Conservation (phyloP, 2,329 filamentous ascomycete species). For the Pezicula carpinea region DNA sequence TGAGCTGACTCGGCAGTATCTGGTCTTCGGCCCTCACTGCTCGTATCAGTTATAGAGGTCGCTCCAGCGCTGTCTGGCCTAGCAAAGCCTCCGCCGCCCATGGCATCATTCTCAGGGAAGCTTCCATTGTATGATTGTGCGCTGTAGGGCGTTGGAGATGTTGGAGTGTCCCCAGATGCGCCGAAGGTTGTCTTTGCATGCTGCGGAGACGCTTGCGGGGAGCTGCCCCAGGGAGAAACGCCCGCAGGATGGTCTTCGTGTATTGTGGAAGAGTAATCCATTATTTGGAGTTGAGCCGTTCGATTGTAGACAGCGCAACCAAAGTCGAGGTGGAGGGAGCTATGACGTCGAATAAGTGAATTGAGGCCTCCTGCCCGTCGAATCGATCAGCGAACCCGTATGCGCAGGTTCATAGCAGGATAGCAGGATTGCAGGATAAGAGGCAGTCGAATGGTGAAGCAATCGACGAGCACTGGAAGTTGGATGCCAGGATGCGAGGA, state of each 20-base stretch:
- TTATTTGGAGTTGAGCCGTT: conserved; percentile 39
- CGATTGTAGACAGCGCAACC: neutral
- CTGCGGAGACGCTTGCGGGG: conserved; percentile 26
- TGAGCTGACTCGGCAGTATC: conserved; percentile 24
- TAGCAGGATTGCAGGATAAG: neutral
- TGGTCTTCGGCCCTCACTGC: conserved; percentile 21
- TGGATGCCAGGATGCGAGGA: neutral
- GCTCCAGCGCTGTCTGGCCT: conserved; percentile 21
- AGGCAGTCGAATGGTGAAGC: no score
- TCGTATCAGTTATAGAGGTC: conserved; percentile 17
- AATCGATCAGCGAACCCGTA: neutral
- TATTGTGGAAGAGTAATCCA: conserved; percentile 62
- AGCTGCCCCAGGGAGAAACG: conserved; percentile 55
- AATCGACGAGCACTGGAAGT: no score
- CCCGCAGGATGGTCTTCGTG: conserved; percentile 55
- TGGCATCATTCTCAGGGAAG: conserved; percentile 23
- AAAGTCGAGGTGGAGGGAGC: neutral
- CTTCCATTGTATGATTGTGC: conserved; percentile 13
- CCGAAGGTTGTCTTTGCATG: conserved; percentile 23
- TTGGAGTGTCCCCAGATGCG: conserved; percentile 18
- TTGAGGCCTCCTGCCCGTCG: neutral
- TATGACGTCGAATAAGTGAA: conserved; percentile 6
- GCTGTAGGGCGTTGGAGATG: conserved; percentile 24
- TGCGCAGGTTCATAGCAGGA: neutral
- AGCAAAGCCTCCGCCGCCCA: conserved; percentile 18